Base-by-base conservation (phyloP, 108 stramenopile species). In the Schizochytrium sp. region DNA sequence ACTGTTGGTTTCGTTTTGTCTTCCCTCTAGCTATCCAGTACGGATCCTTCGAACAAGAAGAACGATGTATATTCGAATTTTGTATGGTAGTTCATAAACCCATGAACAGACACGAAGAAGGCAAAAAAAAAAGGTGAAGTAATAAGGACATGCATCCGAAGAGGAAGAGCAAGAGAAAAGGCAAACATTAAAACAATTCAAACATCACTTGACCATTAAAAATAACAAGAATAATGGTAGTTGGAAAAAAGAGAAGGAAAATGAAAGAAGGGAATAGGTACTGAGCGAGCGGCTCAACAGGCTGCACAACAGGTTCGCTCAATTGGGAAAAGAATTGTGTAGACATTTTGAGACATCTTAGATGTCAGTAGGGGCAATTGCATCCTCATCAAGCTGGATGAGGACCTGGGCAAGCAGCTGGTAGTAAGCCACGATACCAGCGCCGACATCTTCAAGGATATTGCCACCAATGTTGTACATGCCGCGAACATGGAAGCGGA, bases 341-440 rank as follows among this genome's bases (percentile, higher is more conserved):
- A 10, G 57, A 58, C 57, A 58, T 58, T 58, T 17, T 58, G 17
- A 10, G 57, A 58, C 57, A 58, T 58, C 28, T 17, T 58, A 58
- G 57, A 58, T 58, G 57, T 58, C 57, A 10, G 57, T 15, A 0
- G 57, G 57, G 13, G 10, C 57, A 58, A 58, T 17, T 15, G 64
- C 19, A 8, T 69, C 64, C 64, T 83, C 50, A 40, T 83, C 76
- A 40, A 83, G 53, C 76, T 83, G 76, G 50, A 83, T 83, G 76
- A 83, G 50, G 3, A 7, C 10, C 28, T 83, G 76, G 5, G 76
- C 76, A 13, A 55, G 76, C 15, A 83, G 50, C 53, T 83, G 76
- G 50, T 49, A 49, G 50, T 55, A 83, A 40, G n/a, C 47, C 50
- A 83, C 2, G 15, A 83, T 2, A 10, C 50, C 47, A 38, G 76